These are phyloP conservation scores for Neurospora sp. DNA, from an alignment of 495 filamentous ascomycete species.

Conservation along the genomic window DNA sequence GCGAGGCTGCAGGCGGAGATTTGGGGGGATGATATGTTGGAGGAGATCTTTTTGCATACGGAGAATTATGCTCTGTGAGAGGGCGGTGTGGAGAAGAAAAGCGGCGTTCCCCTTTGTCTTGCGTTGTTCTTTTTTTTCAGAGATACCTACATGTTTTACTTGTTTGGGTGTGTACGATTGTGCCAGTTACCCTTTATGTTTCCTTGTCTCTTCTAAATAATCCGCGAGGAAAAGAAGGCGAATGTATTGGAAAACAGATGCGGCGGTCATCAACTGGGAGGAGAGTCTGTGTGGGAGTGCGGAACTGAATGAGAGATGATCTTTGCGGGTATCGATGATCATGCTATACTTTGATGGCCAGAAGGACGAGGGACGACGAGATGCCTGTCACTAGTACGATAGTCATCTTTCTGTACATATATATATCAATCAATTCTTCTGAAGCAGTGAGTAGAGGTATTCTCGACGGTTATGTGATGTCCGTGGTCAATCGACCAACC, in stretches of 20 bases:
- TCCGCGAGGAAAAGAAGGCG: background rate
- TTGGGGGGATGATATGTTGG: conserved; percentile 61
- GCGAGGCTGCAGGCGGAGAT: conserved; percentile 75
- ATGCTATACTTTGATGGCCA: background rate
- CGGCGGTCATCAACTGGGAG: background rate
- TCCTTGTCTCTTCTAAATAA: background rate
- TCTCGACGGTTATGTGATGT: background rate
- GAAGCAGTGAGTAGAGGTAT: background rate
- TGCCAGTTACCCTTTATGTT: background rate
- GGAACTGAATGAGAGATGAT: background rate
- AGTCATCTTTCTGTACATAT: background rate
- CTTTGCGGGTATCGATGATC: background rate
- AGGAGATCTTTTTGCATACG: conserved; percentile 90
- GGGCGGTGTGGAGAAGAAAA: background rate
- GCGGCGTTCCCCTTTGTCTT: background rate
- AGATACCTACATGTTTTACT: background rate
- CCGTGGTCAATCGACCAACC: background rate
- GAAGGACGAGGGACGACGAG: background rate
- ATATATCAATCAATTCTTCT: background rate
- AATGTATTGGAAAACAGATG: background rate
- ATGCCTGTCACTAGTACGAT: background rate
- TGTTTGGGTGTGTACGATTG: background rate
- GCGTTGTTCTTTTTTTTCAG: background rate
- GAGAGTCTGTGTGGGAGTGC: background rate
- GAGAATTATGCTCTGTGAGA: conserved; percentile 79